These are phyloP conservation scores for Trypanosoma avium DNA, from an alignment of 208 protist species.

Conservation along the genomic window DNA sequence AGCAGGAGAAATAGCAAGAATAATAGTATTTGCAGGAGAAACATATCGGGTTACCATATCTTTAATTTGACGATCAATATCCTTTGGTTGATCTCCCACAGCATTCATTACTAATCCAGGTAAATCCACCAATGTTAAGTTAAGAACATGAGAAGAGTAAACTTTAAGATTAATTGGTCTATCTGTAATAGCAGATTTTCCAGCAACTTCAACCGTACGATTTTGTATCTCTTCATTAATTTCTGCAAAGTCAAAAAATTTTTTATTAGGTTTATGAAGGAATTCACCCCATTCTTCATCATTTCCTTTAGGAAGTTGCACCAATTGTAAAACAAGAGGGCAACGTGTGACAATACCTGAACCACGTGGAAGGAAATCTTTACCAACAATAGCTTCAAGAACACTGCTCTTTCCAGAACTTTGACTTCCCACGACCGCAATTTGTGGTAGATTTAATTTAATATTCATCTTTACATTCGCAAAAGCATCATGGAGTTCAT, in stretches of 20 bases:
- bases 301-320: conserved; percentile 73
- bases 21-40: conserved; percentile 96
- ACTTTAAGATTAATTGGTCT: conserved; percentile 98
- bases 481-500: conserved; percentile 97
- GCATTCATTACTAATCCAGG: conserved; percentile 99
- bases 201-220: conserved; percentile 96
- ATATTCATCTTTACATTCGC: conserved; percentile 90
- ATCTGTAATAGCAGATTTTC: conserved; percentile 94
- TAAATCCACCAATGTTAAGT: conserved; percentile 99
- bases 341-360: conserved; percentile 99
- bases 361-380: conserved; percentile 99
- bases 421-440: conserved; percentile 98
- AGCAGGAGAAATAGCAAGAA: conserved; percentile 98
- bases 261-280: conserved; percentile 85
- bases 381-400: conserved; percentile 99
- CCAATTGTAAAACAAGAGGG: conserved; percentile 98
- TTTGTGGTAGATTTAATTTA: conserved; percentile 97
- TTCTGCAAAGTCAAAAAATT: conserved; percentile 95
- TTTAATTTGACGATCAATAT: conserved; percentile 97
- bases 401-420: conserved; percentile 97
- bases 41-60: conserved; percentile 98
- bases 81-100: conserved; percentile 97
- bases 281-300: conserved; percentile 89
- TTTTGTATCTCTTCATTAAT: conserved; percentile 95
- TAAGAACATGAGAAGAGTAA: conserved; percentile 94